Conservation (phyloP, 2,329 filamentous ascomycete species). For the Bipolaris bicolor region DNA sequence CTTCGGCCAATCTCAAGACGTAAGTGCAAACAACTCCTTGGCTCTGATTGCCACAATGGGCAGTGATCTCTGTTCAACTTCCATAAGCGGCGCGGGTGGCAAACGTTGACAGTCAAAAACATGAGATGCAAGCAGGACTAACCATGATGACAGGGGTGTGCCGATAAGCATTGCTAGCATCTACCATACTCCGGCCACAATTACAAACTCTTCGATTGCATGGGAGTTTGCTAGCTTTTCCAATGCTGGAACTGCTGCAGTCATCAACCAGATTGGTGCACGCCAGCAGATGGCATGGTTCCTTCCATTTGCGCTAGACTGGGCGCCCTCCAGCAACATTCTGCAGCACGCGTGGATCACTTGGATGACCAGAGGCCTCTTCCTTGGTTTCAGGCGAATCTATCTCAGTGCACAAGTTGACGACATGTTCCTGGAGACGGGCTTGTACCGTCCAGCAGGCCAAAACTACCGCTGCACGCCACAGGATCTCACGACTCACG, state of each 20-base stretch:
- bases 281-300: constrained; percentile 69
- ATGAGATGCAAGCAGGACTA: constrained; percentile 4
- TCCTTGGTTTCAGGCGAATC: constrained; percentile 62
- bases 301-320: constrained; percentile 59
- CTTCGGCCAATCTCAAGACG: constrained; percentile 61
- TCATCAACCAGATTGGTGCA: constrained; percentile 64
- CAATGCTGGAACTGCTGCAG: constrained; percentile 60
- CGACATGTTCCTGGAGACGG: constrained; percentile 64
- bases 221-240: constrained; percentile 57
- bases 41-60: not conserved
- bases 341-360: constrained; percentile 68
- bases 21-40: constrained; percentile 22
- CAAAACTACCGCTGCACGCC: constrained; percentile 57
- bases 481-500: constrained; percentile 38
- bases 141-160: constrained; percentile 27
- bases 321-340: constrained; percentile 62
- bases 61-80: not conserved
- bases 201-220: constrained; percentile 61
- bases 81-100: not conserved
- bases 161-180: constrained; percentile 49
- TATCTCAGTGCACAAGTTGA: constrained; percentile 66
- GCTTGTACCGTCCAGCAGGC: constrained; percentile 53
- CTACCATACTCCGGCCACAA: constrained; percentile 64
- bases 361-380: constrained; percentile 66
- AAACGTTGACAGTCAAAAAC: not conserved